Evolutionary conservation across 2,329 filamentous ascomycete species (phyloP), one percentile per base, ranked within the genome.

Genomic region (Gnomoniopsis smithogilvyi): DNA sequence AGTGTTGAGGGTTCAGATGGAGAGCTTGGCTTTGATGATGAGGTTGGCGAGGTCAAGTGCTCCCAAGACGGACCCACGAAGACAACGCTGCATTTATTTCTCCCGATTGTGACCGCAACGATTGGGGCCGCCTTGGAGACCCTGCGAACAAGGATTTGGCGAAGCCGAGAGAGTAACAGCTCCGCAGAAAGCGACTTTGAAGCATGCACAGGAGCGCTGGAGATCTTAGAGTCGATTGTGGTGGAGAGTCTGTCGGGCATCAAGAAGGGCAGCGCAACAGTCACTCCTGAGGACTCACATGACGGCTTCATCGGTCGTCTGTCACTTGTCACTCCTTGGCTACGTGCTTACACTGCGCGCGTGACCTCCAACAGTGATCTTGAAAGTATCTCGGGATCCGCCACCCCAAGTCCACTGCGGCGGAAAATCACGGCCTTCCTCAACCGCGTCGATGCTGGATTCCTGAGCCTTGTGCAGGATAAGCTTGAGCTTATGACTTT

Each of bases 341-440:
- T 76, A 14, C 66, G 68, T 19, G 62, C 54, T 3, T 76, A 75
- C 62, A 66, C 71, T 33, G 69, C 70, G 56, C 72, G 69, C 2
- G 66, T 73, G 2, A 69, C 76, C 7, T 71, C 68, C 41, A 69
- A 58, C 38, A 50, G 38, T 21, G 8, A 30, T 4, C 26, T 30
- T 30, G 26, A 30, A 4, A 30, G 26, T 8, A 30, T 4, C 4
- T 30, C 26, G 26, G 33, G 15, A 19, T 51, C 69, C 57, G 58
- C 64, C 12, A 64, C 68, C 6, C 72, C 71, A 1, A 68, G 65
- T 3, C 66, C 73, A 0, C 66, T 73, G 1, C 68, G 75, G 7
- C 66, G 76, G 2, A 71, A 66, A 0, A 69, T 78, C 46, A 75
- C 73, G 65, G 69, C 74, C 2, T 77, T 76, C n/a, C 41, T 78